These are phyloP conservation scores for Saposhnikovia divaricata DNA, from an alignment of 129 eudicot genomes.

Conservation along the genomic window DNA sequence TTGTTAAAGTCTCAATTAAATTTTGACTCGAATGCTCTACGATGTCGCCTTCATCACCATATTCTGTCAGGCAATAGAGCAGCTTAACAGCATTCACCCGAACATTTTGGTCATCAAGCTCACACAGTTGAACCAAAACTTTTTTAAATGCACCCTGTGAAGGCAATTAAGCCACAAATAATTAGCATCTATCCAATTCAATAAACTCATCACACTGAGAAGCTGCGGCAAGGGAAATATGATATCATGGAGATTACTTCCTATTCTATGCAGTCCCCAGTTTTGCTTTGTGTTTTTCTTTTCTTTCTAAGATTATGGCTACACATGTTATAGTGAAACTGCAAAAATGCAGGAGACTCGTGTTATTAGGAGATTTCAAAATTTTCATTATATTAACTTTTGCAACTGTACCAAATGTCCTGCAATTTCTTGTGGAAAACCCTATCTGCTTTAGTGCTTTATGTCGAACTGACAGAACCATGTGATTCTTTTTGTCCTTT, in stretches of 20 bases:
- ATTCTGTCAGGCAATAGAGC: slow-evolving; percentile 50
- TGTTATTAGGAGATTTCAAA: neutral
- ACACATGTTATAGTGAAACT: neutral
- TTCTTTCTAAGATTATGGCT: neutral
- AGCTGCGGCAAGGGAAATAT: neutral
- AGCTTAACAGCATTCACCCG: slow-evolving; percentile 53
- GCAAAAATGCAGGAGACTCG: neutral
- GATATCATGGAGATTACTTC: neutral
- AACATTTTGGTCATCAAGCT: slow-evolving; percentile 29
- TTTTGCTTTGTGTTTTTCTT: neutral
- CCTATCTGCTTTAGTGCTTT: neutral
- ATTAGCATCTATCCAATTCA: neutral
- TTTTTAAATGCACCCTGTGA: slow-evolving; percentile 37
- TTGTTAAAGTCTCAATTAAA: slow-evolving; percentile 30
- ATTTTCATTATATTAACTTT: neutral
- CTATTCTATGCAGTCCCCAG: neutral
- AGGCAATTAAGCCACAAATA: slow-evolving; percentile 11
- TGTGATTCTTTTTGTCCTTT: neutral
- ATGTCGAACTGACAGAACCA: neutral
- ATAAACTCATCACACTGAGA: neutral
- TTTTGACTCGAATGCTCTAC: slow-evolving; percentile 33
- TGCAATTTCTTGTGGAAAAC: neutral
- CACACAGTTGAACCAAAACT: slow-evolving; percentile 35
- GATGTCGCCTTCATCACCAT: slow-evolving; percentile 30
- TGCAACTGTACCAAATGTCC: neutral